A percentile compares a stretch with the other conserved stretches of the same genome.
Conservation (phyloP, 108 stramenopile genomes). For the Nitzschia sp. region DNA sequence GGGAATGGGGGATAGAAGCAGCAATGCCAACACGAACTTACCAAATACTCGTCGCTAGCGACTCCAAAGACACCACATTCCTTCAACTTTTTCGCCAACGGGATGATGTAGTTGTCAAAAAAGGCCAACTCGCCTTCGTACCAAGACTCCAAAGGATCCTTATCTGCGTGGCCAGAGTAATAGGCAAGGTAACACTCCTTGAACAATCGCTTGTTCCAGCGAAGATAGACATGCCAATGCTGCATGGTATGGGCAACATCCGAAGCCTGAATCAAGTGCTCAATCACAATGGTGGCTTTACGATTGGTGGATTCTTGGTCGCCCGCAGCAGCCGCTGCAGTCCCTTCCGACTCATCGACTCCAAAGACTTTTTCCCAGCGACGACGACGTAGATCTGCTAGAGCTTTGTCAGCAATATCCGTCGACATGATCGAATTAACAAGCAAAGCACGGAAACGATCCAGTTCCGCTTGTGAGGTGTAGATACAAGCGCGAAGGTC, state of each 20-base stretch:
- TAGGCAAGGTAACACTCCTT: conserved; percentile 33
- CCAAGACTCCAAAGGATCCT: conserved; percentile 37
- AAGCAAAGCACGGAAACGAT: conserved; percentile 14
- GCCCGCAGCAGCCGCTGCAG: not conserved
- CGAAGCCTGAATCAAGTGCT: conserved; percentile 46
- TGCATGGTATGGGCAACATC: conserved; percentile 55
- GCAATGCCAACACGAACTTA: too few species aligned
- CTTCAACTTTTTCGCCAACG: conserved; percentile 47
- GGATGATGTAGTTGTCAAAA: conserved; percentile 53
- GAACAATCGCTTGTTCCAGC: conserved; percentile 49
- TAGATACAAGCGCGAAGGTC: conserved; percentile 30
- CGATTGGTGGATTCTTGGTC: conserved; percentile 20
- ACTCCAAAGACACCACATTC: conserved; percentile 49
- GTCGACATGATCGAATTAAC: conserved; percentile 24
- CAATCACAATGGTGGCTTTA: conserved; percentile 45
- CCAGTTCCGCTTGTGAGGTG: conserved; percentile 21
- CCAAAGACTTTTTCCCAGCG: conserved; percentile 28
- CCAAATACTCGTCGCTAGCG: conserved; percentile 33
- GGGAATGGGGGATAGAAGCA: too few species aligned
- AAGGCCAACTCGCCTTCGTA: conserved; percentile 47
- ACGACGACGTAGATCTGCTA: not conserved
- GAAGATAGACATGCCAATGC: conserved; percentile 43
- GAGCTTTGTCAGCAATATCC: conserved; percentile 16
- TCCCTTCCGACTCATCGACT: not conserved
- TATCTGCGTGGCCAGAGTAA: conserved; percentile 17